phyloP scores from a whole-genome alignment of 345 rosid species.

The Mangifera indica region DNA sequence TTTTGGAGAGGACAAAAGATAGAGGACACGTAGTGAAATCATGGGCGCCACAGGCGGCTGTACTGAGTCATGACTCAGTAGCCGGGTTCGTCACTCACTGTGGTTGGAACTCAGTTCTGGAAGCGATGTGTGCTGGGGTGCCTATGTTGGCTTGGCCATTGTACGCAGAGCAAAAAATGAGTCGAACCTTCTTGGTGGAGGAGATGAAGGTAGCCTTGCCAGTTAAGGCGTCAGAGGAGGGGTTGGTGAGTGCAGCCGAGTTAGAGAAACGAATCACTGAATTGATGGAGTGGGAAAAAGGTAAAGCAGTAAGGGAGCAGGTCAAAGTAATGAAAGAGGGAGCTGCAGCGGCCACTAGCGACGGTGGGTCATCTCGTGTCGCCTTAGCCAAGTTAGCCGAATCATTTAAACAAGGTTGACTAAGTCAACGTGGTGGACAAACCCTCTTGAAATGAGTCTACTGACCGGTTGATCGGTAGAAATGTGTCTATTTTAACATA shows the following conservation, averaged over 20 bases:
- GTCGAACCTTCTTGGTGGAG: constrained; percentile 45
- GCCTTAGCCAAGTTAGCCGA: constrained; percentile 30
- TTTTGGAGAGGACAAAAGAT: constrained; percentile 32
- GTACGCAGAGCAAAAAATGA: constrained; percentile 47
- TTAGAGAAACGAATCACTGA: constrained; percentile 53
- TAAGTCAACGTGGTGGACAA: too few species aligned
- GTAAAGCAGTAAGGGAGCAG: constrained; percentile 29
- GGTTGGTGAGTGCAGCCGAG: constrained; percentile 23
- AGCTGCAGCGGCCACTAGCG: constrained; percentile 33
- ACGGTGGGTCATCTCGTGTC: constrained; percentile 41
- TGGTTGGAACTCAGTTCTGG: constrained; percentile 48
- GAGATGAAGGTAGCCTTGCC: constrained; percentile 53
- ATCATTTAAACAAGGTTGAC: constrained; percentile 21
- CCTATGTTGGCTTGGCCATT: constrained; percentile 59
- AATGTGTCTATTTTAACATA: too few species aligned
- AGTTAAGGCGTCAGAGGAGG: constrained; percentile 44
- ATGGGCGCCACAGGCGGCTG: constrained; percentile 42
- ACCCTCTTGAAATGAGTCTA: too few species aligned
- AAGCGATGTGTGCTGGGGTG: constrained; percentile 33
- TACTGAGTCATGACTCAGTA: constrained; percentile 34
- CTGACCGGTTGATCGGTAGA: too few species aligned
- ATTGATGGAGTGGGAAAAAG: constrained; percentile 44
- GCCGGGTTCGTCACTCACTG: constrained; percentile 47
- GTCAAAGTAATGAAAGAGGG: constrained; percentile 35
- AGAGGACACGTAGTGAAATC: constrained; percentile 34